Evolutionary conservation across 768 basidiomycete species (phyloP).

Genomic region (Tricholoma bakamatsutake): DNA sequence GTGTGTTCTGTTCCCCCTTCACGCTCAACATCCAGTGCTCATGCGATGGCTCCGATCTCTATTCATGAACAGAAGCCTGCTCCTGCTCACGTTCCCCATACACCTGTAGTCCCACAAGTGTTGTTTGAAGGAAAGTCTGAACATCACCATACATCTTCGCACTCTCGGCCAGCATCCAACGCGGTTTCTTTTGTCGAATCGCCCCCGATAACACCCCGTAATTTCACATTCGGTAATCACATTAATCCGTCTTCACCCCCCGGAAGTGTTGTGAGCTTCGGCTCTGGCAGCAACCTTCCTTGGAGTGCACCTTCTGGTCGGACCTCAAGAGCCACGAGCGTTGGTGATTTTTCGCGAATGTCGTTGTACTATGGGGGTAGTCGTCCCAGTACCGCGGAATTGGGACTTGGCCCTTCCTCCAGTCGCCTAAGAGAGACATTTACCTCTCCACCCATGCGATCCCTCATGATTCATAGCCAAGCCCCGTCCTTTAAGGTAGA

Average conservation of each 20-base stretch:
- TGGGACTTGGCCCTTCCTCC: conserved; percentile 22
- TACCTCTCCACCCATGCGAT: conserved; percentile 52
- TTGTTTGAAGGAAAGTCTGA: conserved; percentile 26
- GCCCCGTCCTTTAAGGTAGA: conserved; percentile 38
- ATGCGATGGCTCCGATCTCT: conserved; percentile 10
- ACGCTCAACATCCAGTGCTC: neutral
- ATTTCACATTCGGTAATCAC: conserved; percentile 23
- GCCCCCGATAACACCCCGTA: conserved; percentile 38
- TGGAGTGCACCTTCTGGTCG: conserved; percentile 31
- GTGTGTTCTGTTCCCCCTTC: conserved; percentile 5
- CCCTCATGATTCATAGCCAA: conserved; percentile 47
- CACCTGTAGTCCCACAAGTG: conserved; percentile 9
- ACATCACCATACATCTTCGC: conserved; percentile 17
- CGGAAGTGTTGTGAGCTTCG: conserved; percentile 40
- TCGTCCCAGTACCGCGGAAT: conserved; percentile 29
- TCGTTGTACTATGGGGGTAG: conserved; percentile 31
- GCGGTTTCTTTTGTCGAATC: conserved; percentile 28
- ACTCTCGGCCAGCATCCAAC: conserved; percentile 30
- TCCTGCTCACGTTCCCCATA: conserved; percentile 19
- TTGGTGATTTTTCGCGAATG: conserved; percentile 36
- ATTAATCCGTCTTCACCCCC: conserved; percentile 50
- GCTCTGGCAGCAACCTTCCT: conserved; percentile 26
- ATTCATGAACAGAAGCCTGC: conserved; percentile 25
- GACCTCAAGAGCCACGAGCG: conserved; percentile 34
- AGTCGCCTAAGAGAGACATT: conserved; percentile 49